These are phyloP conservation scores for Globisporangium viniferum DNA, from an alignment of 352 stramenopile genomes.

Conservation along the genomic window DNA sequence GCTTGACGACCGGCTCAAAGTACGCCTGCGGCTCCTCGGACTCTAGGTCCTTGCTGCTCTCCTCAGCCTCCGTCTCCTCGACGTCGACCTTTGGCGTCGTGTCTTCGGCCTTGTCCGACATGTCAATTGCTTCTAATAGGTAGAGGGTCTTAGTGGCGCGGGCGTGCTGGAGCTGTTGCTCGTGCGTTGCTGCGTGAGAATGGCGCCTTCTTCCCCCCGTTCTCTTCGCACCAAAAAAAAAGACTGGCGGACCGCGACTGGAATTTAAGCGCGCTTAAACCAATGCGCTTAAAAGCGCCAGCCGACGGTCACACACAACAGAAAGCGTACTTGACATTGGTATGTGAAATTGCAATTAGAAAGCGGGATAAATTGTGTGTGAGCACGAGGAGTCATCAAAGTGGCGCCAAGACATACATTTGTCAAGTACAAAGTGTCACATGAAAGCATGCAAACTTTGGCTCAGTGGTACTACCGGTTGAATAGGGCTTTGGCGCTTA, in stretches of 20 bases:
- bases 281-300: background rate
- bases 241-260: conserved; percentile 26
- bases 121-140: conserved; percentile 25
- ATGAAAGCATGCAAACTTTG: too few relatives aligned
- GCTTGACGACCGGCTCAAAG: conserved; percentile 87
- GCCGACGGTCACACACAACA: background rate
- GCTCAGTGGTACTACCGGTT: too few relatives aligned
- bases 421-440: too few relatives aligned
- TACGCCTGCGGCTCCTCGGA: conserved; percentile 85
- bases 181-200: conserved; percentile 9
- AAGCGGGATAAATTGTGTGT: too few relatives aligned
- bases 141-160: background rate
- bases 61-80: conserved; percentile 49
- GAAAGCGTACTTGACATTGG: background rate
- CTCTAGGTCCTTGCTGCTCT: conserved; percentile 55
- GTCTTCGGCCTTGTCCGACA: conserved; percentile 69
- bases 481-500: too few relatives aligned
- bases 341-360: background rate
- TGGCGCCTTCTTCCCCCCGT: conserved; percentile 4
- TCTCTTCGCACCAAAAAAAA: conserved; percentile 14
- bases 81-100: conserved; percentile 56
- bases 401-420: too few relatives aligned
- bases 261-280: conserved; percentile 35
- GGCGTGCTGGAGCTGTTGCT: background rate
- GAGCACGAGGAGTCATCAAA: too few relatives aligned